These are phyloP conservation scores for Sugiyamaella marilandica DNA, from an alignment of 805 yeast genomes.

Conservation along the genomic window DNA sequence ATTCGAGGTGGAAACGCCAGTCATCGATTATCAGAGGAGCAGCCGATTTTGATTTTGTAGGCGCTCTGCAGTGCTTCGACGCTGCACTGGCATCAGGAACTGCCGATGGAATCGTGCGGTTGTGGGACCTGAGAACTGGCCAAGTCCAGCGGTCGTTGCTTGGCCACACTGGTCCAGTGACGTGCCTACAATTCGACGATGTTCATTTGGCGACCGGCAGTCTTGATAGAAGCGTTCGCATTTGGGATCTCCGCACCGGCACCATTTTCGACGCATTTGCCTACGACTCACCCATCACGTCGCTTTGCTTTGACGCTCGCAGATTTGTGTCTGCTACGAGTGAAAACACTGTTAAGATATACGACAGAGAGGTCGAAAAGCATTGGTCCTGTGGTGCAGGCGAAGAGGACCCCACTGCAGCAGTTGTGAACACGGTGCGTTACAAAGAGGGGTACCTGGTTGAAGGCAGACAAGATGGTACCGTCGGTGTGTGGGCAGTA, in stretches of 20 bases:
- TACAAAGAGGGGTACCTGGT: conserved; percentile 62
- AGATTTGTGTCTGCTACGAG: conserved; percentile 52
- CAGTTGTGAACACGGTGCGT: conserved; percentile 40
- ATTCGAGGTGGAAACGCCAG: conserved; percentile 9
- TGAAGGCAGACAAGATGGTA: conserved; percentile 60
- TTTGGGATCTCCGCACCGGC: conserved; percentile 74
- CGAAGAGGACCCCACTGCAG: conserved; percentile 29
- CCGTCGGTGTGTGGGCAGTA: conserved; percentile 59
- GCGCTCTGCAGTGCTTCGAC: conserved; percentile 65
- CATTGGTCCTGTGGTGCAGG: conserved; percentile 53
- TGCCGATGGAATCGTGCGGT: conserved; percentile 65
- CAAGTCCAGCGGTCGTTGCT: conserved; percentile 55
- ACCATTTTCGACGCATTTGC: conserved; percentile 56
- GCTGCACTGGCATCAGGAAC: conserved; percentile 79
- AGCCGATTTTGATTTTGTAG: conserved; percentile 38
- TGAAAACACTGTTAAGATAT: conserved; percentile 49
- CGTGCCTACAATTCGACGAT: conserved; percentile 67
- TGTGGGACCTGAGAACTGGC: conserved; percentile 74
- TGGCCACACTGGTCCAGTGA: conserved; percentile 68
- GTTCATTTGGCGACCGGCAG: conserved; percentile 59
- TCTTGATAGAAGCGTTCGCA: conserved; percentile 55
- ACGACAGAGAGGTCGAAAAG: conserved; percentile 49
- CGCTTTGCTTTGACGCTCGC: conserved; percentile 55
- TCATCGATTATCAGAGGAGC: conserved; percentile 6
- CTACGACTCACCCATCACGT: conserved; percentile 50